Conservation (phyloP, 2,329 filamentous ascomycete genomes). For the Ophioceras dolichostomum region DNA sequence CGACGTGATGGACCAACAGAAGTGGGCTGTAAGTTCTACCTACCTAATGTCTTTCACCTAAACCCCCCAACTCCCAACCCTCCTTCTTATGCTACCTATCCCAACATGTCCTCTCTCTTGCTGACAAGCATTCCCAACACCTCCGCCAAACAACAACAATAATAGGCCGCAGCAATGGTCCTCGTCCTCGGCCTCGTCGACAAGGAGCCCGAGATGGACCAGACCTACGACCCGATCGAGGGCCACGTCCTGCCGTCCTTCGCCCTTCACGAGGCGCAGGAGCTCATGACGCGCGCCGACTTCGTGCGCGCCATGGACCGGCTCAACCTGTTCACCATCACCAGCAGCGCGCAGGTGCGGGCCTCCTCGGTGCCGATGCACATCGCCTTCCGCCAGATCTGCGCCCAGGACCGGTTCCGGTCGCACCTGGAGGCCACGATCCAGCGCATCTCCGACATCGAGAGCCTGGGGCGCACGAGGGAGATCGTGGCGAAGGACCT, state of each 20-base stretch:
- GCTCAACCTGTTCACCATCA: constrained; percentile 91
- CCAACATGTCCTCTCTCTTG: neutral
- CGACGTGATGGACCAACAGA: constrained; percentile 62
- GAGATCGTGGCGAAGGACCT: constrained; percentile 94
- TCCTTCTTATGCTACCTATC: neutral
- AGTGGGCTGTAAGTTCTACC: constrained; percentile 64
- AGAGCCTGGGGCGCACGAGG: constrained; percentile 83
- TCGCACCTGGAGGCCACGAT: constrained; percentile 72
- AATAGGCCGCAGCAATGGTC: constrained; percentile 73
- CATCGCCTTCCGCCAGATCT: constrained; percentile 78
- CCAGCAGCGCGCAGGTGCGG: constrained; percentile 72
- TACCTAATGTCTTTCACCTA: neutral
- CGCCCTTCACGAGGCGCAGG: constrained; percentile 68
- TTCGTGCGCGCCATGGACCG: constrained; percentile 91
- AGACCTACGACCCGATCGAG: constrained; percentile 49
- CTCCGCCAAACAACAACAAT: neutral
- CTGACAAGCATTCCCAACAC: neutral
- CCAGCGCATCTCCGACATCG: constrained; percentile 80
- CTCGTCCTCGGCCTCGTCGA: constrained; percentile 87
- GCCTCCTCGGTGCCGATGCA: constrained; percentile 97
- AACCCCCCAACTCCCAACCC: neutral
- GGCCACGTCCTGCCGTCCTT: constrained; percentile 73
- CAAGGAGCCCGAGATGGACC: constrained; percentile 53
- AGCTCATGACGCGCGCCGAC: constrained; percentile 92
- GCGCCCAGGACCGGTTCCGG: constrained; percentile 62